phyloP scores from a whole-genome alignment of 2,329 filamentous ascomycete species.

The Xylaria sp. region DNA sequence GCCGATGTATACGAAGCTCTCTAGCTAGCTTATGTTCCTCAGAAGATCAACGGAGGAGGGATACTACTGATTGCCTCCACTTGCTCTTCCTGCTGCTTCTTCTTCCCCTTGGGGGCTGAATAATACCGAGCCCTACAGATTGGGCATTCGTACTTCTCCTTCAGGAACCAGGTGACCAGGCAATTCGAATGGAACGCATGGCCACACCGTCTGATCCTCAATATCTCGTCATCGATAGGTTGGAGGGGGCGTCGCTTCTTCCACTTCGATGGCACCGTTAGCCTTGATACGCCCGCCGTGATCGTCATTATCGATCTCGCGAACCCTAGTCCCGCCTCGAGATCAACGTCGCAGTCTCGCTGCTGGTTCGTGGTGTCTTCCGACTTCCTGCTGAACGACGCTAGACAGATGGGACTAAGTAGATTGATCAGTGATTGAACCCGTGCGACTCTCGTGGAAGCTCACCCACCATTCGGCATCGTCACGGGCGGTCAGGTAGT shows the following conservation, averaged over 20 bases:
- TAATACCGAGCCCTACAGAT: slow-evolving; percentile 53
- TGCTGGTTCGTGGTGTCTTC: not conserved
- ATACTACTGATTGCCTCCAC: not conserved
- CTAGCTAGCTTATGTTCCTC: not conserved
- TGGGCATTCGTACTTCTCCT: slow-evolving; percentile 52
- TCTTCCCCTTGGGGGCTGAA: slow-evolving; percentile 11
- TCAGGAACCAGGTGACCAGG: slow-evolving; percentile 54
- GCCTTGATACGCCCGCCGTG: not conserved
- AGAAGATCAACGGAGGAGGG: not conserved
- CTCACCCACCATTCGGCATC: slow-evolving; percentile 21
- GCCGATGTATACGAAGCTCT: not conserved
- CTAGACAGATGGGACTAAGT: slow-evolving; percentile 47
- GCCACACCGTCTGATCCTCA: slow-evolving; percentile 52
- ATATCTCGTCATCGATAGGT: slow-evolving; percentile 47
- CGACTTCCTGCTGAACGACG: slow-evolving; percentile 36
- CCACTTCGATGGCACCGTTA: not conserved
- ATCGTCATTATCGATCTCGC: not conserved
- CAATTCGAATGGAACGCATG: slow-evolving; percentile 55
- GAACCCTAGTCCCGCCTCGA: not conserved
- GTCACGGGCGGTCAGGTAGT: not conserved
- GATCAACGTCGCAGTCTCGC: not conserved
- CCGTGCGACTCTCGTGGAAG: not conserved
- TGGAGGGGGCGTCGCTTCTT: slow-evolving; percentile 20
- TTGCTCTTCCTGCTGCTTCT: not conserved
- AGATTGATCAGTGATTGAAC: not conserved